These are phyloP conservation scores for Monosporascus sp. DNA, from an alignment of 2,329 filamentous ascomycete species.

Conservation along the genomic window DNA sequence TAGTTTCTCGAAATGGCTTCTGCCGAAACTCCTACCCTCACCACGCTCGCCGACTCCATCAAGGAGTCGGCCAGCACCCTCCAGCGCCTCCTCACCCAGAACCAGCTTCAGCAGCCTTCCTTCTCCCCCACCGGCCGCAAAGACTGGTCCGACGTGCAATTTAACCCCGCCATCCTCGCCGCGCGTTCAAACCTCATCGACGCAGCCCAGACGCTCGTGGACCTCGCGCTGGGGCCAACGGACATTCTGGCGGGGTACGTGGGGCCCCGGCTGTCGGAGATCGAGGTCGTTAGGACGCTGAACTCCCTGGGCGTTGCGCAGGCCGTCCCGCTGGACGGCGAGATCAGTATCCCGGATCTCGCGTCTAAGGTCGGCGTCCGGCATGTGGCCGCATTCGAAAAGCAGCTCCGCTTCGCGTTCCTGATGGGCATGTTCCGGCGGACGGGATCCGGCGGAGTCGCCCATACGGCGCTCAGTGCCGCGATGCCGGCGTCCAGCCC, in stretches of 20 bases:
- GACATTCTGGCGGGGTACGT: not conserved
- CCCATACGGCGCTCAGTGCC: conserved; percentile 10
- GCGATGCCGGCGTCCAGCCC: conserved; percentile 2
- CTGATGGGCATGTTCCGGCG: conserved; percentile 10
- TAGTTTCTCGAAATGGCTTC: conserved; percentile 1
- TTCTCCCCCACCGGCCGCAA: conserved; percentile 4
- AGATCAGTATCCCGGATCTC: conserved; percentile 4
- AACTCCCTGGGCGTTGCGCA: conserved; percentile 2
- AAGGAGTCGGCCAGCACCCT: conserved; percentile 6
- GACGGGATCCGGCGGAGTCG: conserved; percentile 4
- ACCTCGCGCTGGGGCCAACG: conserved; percentile 4
- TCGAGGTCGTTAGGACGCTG: conserved; percentile 4
- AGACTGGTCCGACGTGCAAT: conserved; percentile 7
- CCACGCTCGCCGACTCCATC: conserved; percentile 6
- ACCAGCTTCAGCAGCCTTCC: conserved; percentile 5
- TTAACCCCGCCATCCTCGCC: conserved; percentile 2
- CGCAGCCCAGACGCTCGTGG: conserved; percentile 4
- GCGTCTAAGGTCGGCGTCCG: conserved; percentile 2
- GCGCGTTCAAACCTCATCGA: conserved; percentile 7
- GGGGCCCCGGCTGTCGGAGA: not conserved
- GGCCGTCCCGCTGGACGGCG: conserved; percentile 1
- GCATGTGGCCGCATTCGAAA: not conserved
- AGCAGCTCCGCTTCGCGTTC: conserved; percentile 11
- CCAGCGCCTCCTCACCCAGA: conserved; percentile 6
- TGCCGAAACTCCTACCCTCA: conserved; percentile 4